Conservation (phyloP, 2,329 filamentous ascomycete genomes). For the Aspergillus japonicus region DNA sequence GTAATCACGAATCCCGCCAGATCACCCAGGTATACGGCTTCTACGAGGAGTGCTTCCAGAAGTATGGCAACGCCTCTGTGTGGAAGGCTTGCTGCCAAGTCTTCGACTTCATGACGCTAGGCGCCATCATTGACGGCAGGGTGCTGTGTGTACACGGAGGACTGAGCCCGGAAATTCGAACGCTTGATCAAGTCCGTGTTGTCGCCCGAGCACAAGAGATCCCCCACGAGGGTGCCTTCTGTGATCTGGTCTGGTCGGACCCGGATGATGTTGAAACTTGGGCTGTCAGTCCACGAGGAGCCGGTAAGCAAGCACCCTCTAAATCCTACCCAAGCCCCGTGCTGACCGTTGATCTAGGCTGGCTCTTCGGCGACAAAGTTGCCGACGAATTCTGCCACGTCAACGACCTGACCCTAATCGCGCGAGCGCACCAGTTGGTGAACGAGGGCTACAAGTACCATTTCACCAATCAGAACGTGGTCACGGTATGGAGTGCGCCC, state of each 20-base stretch:
- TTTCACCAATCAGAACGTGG: constrained; percentile 90
- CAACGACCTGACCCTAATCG: constrained; percentile 69
- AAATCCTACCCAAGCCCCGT: background rate
- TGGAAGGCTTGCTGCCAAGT: constrained; percentile 79
- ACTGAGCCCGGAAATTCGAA: constrained; percentile 70
- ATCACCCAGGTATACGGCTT: constrained; percentile 78
- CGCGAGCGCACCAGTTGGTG: constrained; percentile 71
- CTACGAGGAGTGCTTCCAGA: constrained; percentile 74
- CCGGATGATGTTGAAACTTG: constrained; percentile 70
- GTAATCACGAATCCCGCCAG: constrained; percentile 74
- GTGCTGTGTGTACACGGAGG: constrained; percentile 73
- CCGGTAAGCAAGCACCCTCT: constrained; percentile 48
- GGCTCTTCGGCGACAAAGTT: constrained; percentile 70
- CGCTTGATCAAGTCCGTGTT: constrained; percentile 71
- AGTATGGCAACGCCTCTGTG: constrained; percentile 74
- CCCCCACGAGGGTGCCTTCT: constrained; percentile 74
- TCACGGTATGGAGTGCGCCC: constrained; percentile 74
- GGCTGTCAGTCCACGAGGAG: constrained; percentile 67
- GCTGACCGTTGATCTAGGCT: constrained; percentile 36
- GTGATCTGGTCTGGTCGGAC: constrained; percentile 74
- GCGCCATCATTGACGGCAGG: constrained; percentile 71
- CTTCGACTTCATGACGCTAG: constrained; percentile 73
- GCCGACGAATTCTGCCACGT: constrained; percentile 76
- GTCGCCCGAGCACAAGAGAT: constrained; percentile 74
- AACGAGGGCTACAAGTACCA: constrained; percentile 88